Conservation (phyloP, 1,284 basidiomycete species). For the Ceratobasidium sp. region DNA sequence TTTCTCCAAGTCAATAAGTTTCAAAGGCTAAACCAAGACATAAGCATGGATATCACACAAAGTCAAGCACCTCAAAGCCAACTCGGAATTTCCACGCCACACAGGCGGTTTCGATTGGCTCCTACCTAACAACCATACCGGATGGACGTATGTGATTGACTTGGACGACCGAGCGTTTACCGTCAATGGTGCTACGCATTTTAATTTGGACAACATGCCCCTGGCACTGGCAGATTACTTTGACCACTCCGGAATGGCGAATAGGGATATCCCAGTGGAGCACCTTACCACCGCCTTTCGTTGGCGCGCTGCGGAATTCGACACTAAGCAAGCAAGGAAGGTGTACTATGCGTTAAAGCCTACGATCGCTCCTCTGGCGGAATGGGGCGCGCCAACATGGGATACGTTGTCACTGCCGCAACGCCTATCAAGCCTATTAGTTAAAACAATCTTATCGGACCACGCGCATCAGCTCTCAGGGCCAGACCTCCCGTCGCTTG, state of each 20-base stretch:
- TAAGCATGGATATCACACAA: too few species aligned
- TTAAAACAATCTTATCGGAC: slow-evolving; percentile 3
- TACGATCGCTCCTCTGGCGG: neutral
- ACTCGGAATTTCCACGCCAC: neutral
- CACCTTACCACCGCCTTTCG: slow-evolving; percentile 4
- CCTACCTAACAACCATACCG: neutral
- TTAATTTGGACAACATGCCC: slow-evolving; percentile 17
- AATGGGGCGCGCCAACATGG: slow-evolving; percentile 26
- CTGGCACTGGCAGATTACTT: neutral
- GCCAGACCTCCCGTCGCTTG: neutral
- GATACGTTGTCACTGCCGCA: neutral
- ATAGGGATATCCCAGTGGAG: neutral
- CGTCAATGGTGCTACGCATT: neutral
- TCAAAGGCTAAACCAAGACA: too few species aligned
- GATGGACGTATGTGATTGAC: slow-evolving; percentile 16
- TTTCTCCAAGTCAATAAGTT: too few species aligned
- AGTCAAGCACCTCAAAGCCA: too few species aligned
- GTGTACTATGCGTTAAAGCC: neutral
- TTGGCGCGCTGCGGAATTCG: neutral
- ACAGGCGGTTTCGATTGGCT: neutral
- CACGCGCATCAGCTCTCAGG: neutral
- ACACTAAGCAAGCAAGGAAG: neutral
- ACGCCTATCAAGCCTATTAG: neutral
- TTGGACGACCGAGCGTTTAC: neutral
- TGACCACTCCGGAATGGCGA: too few species aligned